Evolutionary conservation across 2,329 filamentous ascomycete genomes (phyloP).

Genomic region (Rhinocladiella similis): DNA sequence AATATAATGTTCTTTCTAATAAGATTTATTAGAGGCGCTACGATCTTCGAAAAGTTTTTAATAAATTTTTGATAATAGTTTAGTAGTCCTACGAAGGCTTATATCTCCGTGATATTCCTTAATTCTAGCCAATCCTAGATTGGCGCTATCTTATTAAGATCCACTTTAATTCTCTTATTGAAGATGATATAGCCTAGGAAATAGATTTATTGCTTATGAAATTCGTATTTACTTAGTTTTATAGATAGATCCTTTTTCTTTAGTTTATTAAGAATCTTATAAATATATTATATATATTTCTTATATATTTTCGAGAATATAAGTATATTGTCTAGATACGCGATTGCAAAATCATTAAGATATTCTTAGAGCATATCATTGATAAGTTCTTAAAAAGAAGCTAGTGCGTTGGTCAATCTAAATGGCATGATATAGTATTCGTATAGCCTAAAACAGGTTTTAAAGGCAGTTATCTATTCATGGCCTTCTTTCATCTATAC

Average conservation of each 20-base stretch:
- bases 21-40: slow-evolving; percentile 23
- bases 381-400: slow-evolving; percentile 8
- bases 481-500: slow-evolving; percentile 20
- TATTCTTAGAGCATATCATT: slow-evolving; percentile 11
- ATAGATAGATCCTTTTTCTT: too few relatives aligned
- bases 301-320: slow-evolving; percentile 31
- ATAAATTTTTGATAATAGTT: slow-evolving; percentile 38
- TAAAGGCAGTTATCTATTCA: slow-evolving; percentile 26
- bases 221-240: too few relatives aligned
- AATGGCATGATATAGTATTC: not conserved
- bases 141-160: slow-evolving; percentile 29
- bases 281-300: slow-evolving; percentile 28
- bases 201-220: too few relatives aligned
- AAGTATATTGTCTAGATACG: slow-evolving; percentile 28
- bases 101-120: slow-evolving; percentile 3
- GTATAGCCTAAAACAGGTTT: slow-evolving; percentile 14
- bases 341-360: slow-evolving; percentile 17
- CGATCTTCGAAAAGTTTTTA: slow-evolving; percentile 26
- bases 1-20: too few relatives aligned
- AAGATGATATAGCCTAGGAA: slow-evolving; percentile 35
- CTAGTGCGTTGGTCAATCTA: not conserved
- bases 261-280: too few relatives aligned
- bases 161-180: slow-evolving; percentile 29
- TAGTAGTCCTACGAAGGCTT: not conserved
- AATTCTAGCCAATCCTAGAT: slow-evolving; percentile 30